Evolutionary conservation across 495 filamentous ascomycete genomes (phyloP).

Genomic region (Penicillium cosmopolitanum): DNA sequence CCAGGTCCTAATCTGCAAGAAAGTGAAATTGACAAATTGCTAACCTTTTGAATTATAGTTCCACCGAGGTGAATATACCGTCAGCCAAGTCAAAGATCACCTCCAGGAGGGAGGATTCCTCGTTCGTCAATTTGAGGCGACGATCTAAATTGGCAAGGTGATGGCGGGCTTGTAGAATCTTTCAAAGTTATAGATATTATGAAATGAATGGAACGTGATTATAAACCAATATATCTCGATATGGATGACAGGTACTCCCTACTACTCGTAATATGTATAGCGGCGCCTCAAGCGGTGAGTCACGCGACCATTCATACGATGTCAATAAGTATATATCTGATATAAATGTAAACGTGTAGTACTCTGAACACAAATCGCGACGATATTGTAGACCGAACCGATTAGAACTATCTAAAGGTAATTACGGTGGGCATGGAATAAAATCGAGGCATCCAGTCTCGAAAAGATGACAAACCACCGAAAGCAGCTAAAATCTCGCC

Average conservation of each 20-base stretch:
- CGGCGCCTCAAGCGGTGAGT: background rate
- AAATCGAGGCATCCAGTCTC: too few species aligned
- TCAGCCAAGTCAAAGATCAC: slow-evolving; percentile 89
- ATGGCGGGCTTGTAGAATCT: background rate
- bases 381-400: too few species aligned
- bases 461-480: background rate
- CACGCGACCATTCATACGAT: background rate
- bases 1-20: background rate
- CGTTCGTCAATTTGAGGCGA: slow-evolving; percentile 72
- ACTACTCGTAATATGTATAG: background rate
- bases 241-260: background rate
- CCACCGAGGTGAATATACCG: slow-evolving; percentile 92
- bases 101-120: slow-evolving; percentile 70
- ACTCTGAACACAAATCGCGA: too few species aligned
- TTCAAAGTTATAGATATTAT: background rate
- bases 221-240: background rate
- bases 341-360: too few species aligned
- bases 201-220: background rate
- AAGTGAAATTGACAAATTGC: background rate
- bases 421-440: too few species aligned
- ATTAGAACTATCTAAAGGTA: too few species aligned
- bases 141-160: slow-evolving; percentile 25
- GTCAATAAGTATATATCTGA: too few species aligned
- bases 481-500: background rate
- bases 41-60: slow-evolving; percentile 57